Evolutionary conservation across 176 grass and related monocot species (phyloP).

Genomic region (Calamus simplicifolius): DNA sequence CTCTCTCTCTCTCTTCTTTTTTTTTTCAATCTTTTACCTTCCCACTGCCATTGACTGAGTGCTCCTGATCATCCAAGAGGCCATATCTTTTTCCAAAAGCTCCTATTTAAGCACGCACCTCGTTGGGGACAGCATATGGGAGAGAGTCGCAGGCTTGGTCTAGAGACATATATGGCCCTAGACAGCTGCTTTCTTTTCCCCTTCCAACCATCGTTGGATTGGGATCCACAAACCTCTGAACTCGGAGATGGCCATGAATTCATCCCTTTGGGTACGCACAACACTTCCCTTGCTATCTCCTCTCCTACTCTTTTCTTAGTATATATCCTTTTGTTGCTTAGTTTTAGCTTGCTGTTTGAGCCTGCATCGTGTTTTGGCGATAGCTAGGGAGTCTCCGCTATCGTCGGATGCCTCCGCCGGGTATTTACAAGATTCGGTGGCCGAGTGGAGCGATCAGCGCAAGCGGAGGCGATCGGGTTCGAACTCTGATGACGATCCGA

Average conservation of each 20-base stretch:
- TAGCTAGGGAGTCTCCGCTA: slow-evolving; percentile 40
- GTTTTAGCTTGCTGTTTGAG: slow-evolving; percentile 1
- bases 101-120: slow-evolving; percentile 39
- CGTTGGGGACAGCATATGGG: slow-evolving; percentile 18
- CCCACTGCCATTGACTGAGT: slow-evolving; percentile 41
- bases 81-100: slow-evolving; percentile 33
- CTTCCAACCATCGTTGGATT: slow-evolving; percentile 10
- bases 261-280: not conserved
- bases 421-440: slow-evolving; percentile 51
- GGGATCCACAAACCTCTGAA: slow-evolving; percentile 20
- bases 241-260: not conserved
- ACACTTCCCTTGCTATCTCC: not conserved
- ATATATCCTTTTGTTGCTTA: not conserved
- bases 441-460: slow-evolving; percentile 25
- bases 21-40: slow-evolving; percentile 3
- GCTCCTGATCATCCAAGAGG: slow-evolving; percentile 16
- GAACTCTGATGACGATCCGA: slow-evolving; percentile 10
- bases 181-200: slow-evolving; percentile 23
- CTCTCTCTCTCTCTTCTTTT: too few species aligned
- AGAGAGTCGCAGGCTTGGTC: too few species aligned
- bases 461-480: slow-evolving; percentile 37
- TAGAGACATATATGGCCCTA: slow-evolving; percentile 33
- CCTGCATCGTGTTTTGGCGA: not conserved
- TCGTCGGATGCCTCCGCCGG: slow-evolving; percentile 51
- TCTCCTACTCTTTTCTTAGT: not conserved